Evolutionary conservation across 1,284 basidiomycete species (phyloP).

Genomic region (Irpex sp.): DNA sequence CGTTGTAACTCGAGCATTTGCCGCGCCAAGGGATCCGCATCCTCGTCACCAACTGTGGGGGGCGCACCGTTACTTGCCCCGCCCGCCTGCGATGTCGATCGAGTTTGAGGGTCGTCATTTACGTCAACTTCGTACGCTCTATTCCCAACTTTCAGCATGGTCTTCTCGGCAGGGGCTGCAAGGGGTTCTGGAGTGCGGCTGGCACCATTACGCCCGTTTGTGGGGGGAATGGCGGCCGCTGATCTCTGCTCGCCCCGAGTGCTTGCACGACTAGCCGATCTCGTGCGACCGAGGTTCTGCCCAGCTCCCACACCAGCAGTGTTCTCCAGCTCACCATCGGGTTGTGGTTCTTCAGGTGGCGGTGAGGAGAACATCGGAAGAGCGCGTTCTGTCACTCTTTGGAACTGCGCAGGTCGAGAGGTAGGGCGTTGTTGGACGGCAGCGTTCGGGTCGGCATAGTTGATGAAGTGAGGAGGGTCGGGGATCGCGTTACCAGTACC

Average conservation of each 20-base stretch:
- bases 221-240: background rate
- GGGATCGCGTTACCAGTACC: conserved; percentile 84
- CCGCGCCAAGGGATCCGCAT: conserved; percentile 58
- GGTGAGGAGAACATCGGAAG: conserved; percentile 26
- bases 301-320: conserved; percentile 65
- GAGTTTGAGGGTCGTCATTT: conserved; percentile 45
- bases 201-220: conserved; percentile 10
- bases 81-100: conserved; percentile 6
- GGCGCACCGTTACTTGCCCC: conserved; percentile 11
- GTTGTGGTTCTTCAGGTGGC: conserved; percentile 26
- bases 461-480: conserved; percentile 79
- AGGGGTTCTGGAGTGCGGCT: conserved; percentile 40
- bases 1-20: conserved; percentile 46
- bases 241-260: conserved; percentile 19
- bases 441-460: conserved; percentile 65
- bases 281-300: conserved; percentile 19
- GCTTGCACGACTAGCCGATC: conserved; percentile 30
- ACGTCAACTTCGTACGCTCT: conserved; percentile 67
- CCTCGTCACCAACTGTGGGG: conserved; percentile 26
- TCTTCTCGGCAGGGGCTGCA: conserved; percentile 47
- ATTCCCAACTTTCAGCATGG: conserved; percentile 65
- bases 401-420: conserved; percentile 55
- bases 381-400: conserved; percentile 51
- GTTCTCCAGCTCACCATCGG: conserved; percentile 46
- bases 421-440: conserved; percentile 51